phyloP scores from a whole-genome alignment of 1,284 basidiomycete genomes.

The Coniferiporia sulphurascens region DNA sequence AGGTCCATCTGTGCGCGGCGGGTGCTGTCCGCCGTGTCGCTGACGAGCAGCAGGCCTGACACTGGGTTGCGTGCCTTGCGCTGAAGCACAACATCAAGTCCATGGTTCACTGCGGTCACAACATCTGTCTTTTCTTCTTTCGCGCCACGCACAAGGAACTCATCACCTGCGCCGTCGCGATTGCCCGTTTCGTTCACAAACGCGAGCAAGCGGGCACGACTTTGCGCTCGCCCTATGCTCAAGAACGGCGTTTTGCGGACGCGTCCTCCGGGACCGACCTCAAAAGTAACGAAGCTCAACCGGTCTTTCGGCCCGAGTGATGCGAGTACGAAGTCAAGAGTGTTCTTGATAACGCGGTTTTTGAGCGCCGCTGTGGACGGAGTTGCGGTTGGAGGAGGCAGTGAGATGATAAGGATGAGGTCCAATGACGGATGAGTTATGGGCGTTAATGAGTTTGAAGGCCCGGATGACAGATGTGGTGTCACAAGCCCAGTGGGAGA shows the following conservation, averaged over 20 bases:
- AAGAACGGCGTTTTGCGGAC: constrained; percentile 90
- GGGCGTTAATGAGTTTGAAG: constrained; percentile 72
- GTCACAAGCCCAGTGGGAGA: constrained; percentile 55
- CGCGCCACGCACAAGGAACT: constrained; percentile 71
- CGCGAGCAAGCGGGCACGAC: constrained; percentile 63
- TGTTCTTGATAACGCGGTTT: constrained; percentile 76
- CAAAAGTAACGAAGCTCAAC: constrained; percentile 83
- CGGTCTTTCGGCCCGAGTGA: constrained; percentile 74
- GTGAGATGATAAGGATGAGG: constrained; percentile 85
- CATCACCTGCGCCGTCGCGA: constrained; percentile 47
- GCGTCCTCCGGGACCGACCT: constrained; percentile 72
- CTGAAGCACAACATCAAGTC: constrained; percentile 89
- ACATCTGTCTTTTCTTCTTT: constrained; percentile 92
- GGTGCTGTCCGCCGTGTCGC: constrained; percentile 86
- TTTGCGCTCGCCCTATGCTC: constrained; percentile 61
- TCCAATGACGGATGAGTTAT: constrained; percentile 87
- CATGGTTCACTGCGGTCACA: constrained; percentile 92
- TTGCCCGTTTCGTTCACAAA: constrained; percentile 71
- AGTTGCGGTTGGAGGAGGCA: constrained; percentile 70
- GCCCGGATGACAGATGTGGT: constrained; percentile 71
- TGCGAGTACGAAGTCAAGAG: constrained; percentile 79
- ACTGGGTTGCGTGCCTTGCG: constrained; percentile 88
- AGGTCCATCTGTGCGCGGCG: constrained; percentile 98
- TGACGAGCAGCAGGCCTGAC: constrained; percentile 88
- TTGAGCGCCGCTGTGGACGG: constrained; percentile 80